Evolutionary conservation across 1,284 basidiomycete genomes (phyloP).

Genomic region (Termitomyces sp.): DNA sequence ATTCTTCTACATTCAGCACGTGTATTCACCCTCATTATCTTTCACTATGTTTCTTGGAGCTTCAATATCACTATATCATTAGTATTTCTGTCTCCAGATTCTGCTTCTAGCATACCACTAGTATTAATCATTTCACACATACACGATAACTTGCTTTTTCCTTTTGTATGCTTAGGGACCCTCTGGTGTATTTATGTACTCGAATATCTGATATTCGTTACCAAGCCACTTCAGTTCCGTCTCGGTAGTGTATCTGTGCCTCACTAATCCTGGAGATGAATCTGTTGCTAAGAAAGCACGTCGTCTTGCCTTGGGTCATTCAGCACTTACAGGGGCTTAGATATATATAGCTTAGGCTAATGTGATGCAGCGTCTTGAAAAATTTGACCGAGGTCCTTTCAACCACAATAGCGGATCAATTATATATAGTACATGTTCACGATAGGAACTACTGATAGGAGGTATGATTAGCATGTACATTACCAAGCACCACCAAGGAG

Average conservation of each 20-base stretch:
- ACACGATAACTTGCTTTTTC: neutral
- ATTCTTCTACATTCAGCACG: neutral
- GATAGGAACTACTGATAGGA: neutral
- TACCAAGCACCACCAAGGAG: neutral
- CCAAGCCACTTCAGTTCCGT: neutral
- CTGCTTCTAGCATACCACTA: neutral
- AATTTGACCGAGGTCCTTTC: too few species aligned
- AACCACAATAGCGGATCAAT: neutral
- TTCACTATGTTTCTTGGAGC: neutral
- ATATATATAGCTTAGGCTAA: too few species aligned
- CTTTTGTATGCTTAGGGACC: neutral
- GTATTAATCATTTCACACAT: neutral
- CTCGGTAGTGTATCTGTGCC: too few species aligned
- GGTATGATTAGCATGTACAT: neutral
- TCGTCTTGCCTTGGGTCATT: too few species aligned
- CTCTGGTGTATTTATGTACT: neutral
- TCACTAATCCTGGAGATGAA: too few species aligned
- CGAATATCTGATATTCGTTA: neutral
- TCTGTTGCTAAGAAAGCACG: too few species aligned
- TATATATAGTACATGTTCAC: neutral
- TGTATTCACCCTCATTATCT: slow-evolving; percentile 5
- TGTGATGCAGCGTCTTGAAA: too few species aligned
- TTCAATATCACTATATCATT: neutral
- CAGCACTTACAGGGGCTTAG: too few species aligned
- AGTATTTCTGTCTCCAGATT: neutral